Base-by-base conservation (phyloP, 2,329 filamentous ascomycete species). In the Hypoxylon sp. region DNA sequence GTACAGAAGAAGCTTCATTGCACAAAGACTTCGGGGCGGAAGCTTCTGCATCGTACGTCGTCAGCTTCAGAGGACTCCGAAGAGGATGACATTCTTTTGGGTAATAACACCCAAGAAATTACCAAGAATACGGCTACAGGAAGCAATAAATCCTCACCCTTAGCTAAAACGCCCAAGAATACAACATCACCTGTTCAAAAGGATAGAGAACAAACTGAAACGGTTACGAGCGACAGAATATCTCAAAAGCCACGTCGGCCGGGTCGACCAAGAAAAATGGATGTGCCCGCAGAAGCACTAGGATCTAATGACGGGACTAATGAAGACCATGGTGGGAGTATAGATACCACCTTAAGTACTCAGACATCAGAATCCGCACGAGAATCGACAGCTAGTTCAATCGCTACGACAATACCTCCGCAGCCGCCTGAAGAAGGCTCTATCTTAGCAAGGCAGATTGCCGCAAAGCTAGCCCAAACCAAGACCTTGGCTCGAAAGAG, bases 11-110 rank as follows among this genome's bases (percentile, higher is more conserved):
- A 56, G 48, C 53, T 71, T 6, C 59, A 63, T 44, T 65, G 22
- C 39, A 61, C 68, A 4, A 77, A 72, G 52, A 63, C 68, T 56
- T 67, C 72, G 11, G 53, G 61, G 22, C 64, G 37, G 6, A 62
- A 57, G 14, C 44, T 37, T 47, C 48, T 68, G 50, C 44, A 56
- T 50, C 39, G 42, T 44, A 53, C 54, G 11, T 10, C 42, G 19
- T 22, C 63, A 24, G 54, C 39, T 42, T 53, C 63, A n/a, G 68
- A 50, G 37, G 68, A 72, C 14, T 60, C 63, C 2, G 74, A 71
- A 17, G 75, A 76, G 50, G 75, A 77, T 31, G 75, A 77, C 17
- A 62, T 77, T 14, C 42, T 77, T n/a, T 57, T 72, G n/a, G 69
- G 68, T 19, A 66, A 51, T 17, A 60, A 44, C 26, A 65, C 63